Evolutionary conservation across 2,329 filamentous ascomycete species (phyloP).

Genomic region (Simplicillium aogashimaense): DNA sequence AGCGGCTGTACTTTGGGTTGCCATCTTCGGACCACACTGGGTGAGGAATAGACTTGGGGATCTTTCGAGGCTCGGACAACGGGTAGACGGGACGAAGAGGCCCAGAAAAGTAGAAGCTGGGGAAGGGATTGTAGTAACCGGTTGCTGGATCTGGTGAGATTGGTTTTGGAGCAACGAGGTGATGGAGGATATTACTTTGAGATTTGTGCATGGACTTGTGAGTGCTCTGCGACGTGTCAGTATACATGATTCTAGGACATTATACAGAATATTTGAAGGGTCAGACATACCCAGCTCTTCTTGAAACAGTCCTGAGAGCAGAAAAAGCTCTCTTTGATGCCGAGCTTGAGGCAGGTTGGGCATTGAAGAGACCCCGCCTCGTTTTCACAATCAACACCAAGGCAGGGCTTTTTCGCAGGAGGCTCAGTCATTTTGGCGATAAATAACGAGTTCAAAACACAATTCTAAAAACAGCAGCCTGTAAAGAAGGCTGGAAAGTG

Average conservation of each 20-base stretch:
- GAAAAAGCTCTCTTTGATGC: conserved; percentile 84
- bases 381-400: conserved; percentile 76
- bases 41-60: conserved; percentile 71
- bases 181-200: conserved; percentile 65
- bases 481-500: too few relatives aligned
- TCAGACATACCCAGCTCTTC: conserved; percentile 76
- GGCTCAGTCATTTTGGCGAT: conserved; percentile 37
- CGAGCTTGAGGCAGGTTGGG: conserved; percentile 86
- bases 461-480: too few relatives aligned
- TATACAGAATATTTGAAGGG: background rate
- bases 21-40: conserved; percentile 87
- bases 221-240: conserved; percentile 43
- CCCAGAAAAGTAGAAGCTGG: conserved; percentile 75
- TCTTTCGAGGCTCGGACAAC: conserved; percentile 58
- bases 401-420: conserved; percentile 58
- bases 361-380: conserved; percentile 82
- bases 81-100: conserved; percentile 78
- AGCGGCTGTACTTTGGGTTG: conserved; percentile 52
- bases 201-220: conserved; percentile 69
- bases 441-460: too few relatives aligned
- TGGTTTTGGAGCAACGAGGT: conserved; percentile 66
- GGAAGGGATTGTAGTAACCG: conserved; percentile 86
- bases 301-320: conserved; percentile 99
- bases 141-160: conserved; percentile 87
- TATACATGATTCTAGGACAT: background rate